Evolutionary conservation across 805 yeast genomes (phyloP).

Genomic region (Saccharomyces jurei): DNA sequence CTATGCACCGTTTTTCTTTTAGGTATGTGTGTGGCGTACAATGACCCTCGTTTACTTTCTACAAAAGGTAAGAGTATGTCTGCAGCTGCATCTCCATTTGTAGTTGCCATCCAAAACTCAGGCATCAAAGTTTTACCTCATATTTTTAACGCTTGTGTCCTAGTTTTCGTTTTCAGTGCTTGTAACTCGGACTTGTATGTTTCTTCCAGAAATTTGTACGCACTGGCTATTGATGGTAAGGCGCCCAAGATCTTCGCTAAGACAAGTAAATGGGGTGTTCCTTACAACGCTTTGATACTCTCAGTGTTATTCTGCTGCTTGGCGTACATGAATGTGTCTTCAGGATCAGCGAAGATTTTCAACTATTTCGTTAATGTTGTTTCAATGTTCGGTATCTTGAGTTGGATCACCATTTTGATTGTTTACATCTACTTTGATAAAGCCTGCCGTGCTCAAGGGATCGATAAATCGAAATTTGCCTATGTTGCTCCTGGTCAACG

Average conservation of each 20-base stretch:
- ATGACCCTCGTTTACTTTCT: slow-evolving; percentile 43
- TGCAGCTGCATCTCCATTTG: slow-evolving; percentile 78
- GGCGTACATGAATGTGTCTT: slow-evolving; percentile 62
- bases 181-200: slow-evolving; percentile 73
- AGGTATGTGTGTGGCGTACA: slow-evolving; percentile 61
- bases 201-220: slow-evolving; percentile 68
- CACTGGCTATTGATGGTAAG: slow-evolving; percentile 62
- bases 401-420: slow-evolving; percentile 65
- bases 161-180: slow-evolving; percentile 73
- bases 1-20: slow-evolving; percentile 51
- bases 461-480: slow-evolving; percentile 45
- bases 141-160: slow-evolving; percentile 68
- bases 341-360: slow-evolving; percentile 50
- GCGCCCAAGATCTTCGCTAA: slow-evolving; percentile 62
- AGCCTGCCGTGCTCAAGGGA: slow-evolving; percentile 62
- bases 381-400: slow-evolving; percentile 64
- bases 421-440: slow-evolving; percentile 59
- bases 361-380: slow-evolving; percentile 67
- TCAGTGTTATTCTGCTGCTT: slow-evolving; percentile 50
- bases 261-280: slow-evolving; percentile 66
- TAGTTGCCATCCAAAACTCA: slow-evolving; percentile 62
- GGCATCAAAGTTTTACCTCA: slow-evolving; percentile 62
- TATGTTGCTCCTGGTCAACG: slow-evolving; percentile 65
- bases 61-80: slow-evolving; percentile 42
- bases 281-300: slow-evolving; percentile 46